A percentile compares a stretch with the other conserved stretches of the same genome.
Conservation (phyloP, 768 basidiomycete species). For the Rhodosporidiobolus odoratus region DNA sequence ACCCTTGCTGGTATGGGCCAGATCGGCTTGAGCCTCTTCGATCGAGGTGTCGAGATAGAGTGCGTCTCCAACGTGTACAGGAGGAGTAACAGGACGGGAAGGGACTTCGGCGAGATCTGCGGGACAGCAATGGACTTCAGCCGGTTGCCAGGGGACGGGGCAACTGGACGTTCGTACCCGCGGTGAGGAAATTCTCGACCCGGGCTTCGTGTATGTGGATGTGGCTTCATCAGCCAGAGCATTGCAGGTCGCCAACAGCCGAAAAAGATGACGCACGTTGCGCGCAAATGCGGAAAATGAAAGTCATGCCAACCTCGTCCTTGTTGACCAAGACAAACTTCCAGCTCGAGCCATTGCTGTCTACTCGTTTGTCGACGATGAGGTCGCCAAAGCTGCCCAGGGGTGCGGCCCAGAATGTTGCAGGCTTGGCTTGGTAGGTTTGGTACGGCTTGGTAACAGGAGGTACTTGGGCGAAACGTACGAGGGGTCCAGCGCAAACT, state of each 20-base stretch:
- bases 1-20: neutral
- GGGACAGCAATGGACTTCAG: neutral
- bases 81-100: neutral
- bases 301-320: neutral
- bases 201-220: neutral
- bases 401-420: neutral
- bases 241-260: neutral
- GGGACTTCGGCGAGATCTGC: neutral
- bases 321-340: neutral
- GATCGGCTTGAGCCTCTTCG: neutral
- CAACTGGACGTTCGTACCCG: neutral
- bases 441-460: no score
- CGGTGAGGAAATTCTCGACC: neutral
- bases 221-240: neutral
- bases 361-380: neutral
- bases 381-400: neutral
- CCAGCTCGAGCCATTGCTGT: neutral
- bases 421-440: no score
- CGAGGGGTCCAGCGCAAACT: neutral
- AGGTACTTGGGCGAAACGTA: neutral
- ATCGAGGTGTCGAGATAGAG: neutral
- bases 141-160: neutral
- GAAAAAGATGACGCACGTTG: neutral
- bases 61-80: neutral
- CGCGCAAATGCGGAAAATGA: constrained; percentile 1